Base-by-base conservation (phyloP, 345 rosid species). In the Sonneratia caseolaris region DNA sequence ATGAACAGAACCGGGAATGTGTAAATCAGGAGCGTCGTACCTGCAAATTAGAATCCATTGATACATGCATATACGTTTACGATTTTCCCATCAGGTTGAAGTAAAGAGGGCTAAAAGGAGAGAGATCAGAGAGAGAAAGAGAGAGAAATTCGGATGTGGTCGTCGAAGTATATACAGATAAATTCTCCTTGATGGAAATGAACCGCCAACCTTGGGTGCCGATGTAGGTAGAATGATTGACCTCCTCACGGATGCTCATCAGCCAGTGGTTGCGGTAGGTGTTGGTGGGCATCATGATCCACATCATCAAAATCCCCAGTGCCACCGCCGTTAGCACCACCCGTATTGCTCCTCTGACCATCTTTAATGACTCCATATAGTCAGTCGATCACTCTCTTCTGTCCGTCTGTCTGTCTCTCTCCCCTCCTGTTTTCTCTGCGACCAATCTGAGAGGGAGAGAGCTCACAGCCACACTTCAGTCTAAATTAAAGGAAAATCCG, bases 221-320 rank as follows among this genome's bases (percentile, higher is more conserved):
- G 49, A 91, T 77, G 76, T 70, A 91, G 2, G 83, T 84, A 3
- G 94, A 84, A 32, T 61, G 12, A 35, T 73, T 68, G 45, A 75
- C 53, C 72, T 87, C 77, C 45, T 72, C 21, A 57, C 78, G 73
- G 82, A 91, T 62, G 43, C 37, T 15, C 40, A 79, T 82, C 66
- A 36, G 38, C 96, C 94, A 89, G 24, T 51, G 49, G 15, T 51
- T 62, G 68, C 70, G 67, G 74, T 75, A 91, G 5, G 86, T 85
- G 64, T 74, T 77, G 61, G 96, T 88, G 51, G 97, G 87, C 80
- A 71, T 74, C 88, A 91, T 72, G 73, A 85, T 76, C 97, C 93
- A 91, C 66, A 91, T 68, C 85, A 89, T 55, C 66, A 88, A 69
- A 70, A 71, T 81, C 18, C 93, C 96, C 37, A 85, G 65, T 72